These are phyloP conservation scores for Amanita brunnescens DNA, from an alignment of 768 basidiomycete species.

Conservation along the genomic window DNA sequence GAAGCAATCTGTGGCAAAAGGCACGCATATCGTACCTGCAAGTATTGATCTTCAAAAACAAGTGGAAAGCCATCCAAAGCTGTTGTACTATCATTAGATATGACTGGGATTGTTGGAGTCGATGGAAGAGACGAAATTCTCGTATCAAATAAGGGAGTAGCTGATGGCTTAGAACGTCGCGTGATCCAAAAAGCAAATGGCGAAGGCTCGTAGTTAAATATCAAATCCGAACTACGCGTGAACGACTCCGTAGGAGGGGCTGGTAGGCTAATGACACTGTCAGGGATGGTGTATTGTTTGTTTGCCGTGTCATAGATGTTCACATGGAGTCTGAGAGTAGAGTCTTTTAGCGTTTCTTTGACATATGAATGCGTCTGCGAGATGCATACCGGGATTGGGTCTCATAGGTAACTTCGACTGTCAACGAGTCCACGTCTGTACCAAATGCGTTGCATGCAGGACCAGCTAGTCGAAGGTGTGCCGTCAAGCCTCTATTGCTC, in stretches of 20 bases:
- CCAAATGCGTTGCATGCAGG: slow-evolving; percentile 60
- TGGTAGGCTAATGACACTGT: slow-evolving; percentile 38
- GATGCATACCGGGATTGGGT: slow-evolving; percentile 39
- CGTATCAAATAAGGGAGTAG: slow-evolving; percentile 61
- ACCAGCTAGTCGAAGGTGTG: slow-evolving; percentile 45
- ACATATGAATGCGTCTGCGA: neutral
- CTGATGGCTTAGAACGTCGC: slow-evolving; percentile 47
- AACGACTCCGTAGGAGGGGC: slow-evolving; percentile 23
- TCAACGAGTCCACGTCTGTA: slow-evolving; percentile 45
- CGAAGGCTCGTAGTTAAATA: slow-evolving; percentile 54
- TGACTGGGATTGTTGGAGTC: slow-evolving; percentile 51
- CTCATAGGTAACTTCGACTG: slow-evolving; percentile 63
- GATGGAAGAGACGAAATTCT: slow-evolving; percentile 50
- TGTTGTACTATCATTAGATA: slow-evolving; percentile 40
- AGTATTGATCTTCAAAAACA: slow-evolving; percentile 74
- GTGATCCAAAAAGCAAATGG: slow-evolving; percentile 83
- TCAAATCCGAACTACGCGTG: slow-evolving; percentile 44
- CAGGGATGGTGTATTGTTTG: slow-evolving; percentile 59
- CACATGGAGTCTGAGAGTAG: slow-evolving; percentile 45
- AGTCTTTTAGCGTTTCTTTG: neutral
- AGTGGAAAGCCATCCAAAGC: slow-evolving; percentile 57
- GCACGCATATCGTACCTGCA: slow-evolving; percentile 38
- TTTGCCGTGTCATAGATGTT: slow-evolving; percentile 55
- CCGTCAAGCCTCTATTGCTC: slow-evolving; percentile 41
- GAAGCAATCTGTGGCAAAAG: neutral